phyloP scores from a whole-genome alignment of 2,329 filamentous ascomycete genomes.

The Fusarium proliferatum region DNA sequence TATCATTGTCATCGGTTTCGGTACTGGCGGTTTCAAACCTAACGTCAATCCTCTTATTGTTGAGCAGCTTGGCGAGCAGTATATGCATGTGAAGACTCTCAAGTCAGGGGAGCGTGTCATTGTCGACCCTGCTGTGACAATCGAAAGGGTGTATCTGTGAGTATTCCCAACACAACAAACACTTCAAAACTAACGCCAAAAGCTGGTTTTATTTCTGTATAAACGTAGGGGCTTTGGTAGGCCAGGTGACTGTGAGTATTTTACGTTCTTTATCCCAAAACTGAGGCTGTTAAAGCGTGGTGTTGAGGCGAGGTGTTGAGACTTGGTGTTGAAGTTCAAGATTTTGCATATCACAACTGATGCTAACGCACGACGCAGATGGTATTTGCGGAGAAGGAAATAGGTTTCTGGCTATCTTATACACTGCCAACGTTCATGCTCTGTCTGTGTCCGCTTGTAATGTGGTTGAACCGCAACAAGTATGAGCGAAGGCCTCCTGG shows the following conservation, averaged over 20 bases:
- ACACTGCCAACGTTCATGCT: constrained; percentile 75
- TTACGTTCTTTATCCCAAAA: neutral
- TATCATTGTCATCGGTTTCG: constrained; percentile 62
- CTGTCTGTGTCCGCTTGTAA: constrained; percentile 69
- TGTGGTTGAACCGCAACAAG: constrained; percentile 66
- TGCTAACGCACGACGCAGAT: constrained; percentile 43
- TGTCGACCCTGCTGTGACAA: constrained; percentile 71
- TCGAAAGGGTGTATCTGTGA: constrained; percentile 64
- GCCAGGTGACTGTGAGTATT: constrained; percentile 63
- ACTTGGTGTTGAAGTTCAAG: too few relatives aligned
- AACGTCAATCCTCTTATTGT: constrained; percentile 77
- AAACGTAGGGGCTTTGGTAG: constrained; percentile 74
- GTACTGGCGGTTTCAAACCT: constrained; percentile 80
- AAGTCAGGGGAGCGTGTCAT: constrained; percentile 70
- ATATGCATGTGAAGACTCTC: constrained; percentile 63
- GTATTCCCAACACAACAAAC: neutral
- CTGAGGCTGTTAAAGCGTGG: too few relatives aligned
- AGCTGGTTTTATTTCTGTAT: constrained; percentile 74
- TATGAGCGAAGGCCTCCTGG: constrained; percentile 70
- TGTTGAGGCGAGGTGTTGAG: too few relatives aligned
- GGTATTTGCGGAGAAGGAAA: constrained; percentile 78
- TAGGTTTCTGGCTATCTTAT: constrained; percentile 80
- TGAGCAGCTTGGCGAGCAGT: constrained; percentile 71
- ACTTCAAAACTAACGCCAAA: too few relatives aligned
- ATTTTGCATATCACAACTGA: too few relatives aligned